Evolutionary conservation across 2,329 filamentous ascomycete genomes (phyloP), one percentile per base, ranked within the genome.

Genomic region (Exserohilum turcica): DNA sequence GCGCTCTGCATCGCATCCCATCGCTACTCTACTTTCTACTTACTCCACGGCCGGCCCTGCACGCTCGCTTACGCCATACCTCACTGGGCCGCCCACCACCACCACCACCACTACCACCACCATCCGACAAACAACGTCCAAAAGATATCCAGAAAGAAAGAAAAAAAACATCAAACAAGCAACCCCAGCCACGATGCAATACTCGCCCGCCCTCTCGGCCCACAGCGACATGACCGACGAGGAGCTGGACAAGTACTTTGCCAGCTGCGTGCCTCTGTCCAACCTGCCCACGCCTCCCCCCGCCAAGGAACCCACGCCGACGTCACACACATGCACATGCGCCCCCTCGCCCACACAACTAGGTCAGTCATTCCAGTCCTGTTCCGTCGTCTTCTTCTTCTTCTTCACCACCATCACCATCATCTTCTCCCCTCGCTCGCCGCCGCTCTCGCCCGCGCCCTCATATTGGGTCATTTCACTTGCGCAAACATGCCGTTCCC

Each of bases 271-370:
- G 21, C 74, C 73, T 40, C 62, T 76, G 35, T 76, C 73, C 28
- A 74, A 71, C 59, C 62, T 76, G 18, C 74, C 74, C 6, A 76
- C 74, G 13, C 74, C 74, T 50, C 74, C 74, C n/a, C 71, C 70
- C 16, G 63, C 62, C 46, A 72, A 68, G 60, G 61, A 68, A 55
- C 58, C 59, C 43, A 54, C 58, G 43, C 29, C 36, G 21, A 43
- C 44, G 16, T 38, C 36, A 31, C 35, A 28, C 9, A 27, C 44
- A 7, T 31, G 21, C 32, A 38, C 36, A 24, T 37, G 15, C 53
- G 42, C 33, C 48, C 48, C n/a, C 18, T 54, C 61, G 43, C 57
- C 65, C 54, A 59, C 68, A 55, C 58, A 67, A 51, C 54, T 67
- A 67, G 69, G 70, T 73, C 50, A 65, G 70, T 69, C n/a, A n/a